These are phyloP conservation scores for Apiospora hydei DNA, from an alignment of 2,329 filamentous ascomycete genomes.

Conservation along the genomic window DNA sequence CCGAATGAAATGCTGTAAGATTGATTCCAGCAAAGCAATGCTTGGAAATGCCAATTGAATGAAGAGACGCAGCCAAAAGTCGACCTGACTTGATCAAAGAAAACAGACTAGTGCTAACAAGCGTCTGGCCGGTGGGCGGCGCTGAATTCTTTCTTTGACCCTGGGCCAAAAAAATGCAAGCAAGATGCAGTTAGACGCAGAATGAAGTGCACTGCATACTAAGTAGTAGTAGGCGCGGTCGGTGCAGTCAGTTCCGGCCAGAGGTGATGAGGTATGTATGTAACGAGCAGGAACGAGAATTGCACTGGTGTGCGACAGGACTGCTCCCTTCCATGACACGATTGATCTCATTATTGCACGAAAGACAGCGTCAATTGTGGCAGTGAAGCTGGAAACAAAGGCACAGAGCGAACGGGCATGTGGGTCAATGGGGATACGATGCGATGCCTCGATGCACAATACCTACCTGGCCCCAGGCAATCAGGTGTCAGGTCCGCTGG, in stretches of 20 bases:
- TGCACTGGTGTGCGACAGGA: background rate
- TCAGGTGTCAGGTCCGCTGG: constrained; percentile 28
- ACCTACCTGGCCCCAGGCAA: background rate
- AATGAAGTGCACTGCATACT: constrained; percentile 14
- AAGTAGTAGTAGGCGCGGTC: background rate
- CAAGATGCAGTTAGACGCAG: constrained; percentile 20
- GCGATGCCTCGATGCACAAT: constrained; percentile 14
- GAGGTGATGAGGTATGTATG: background rate
- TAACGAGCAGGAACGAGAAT: background rate
- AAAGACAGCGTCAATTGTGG: background rate
- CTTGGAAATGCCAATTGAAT: constrained; percentile 18
- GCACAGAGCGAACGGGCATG: constrained; percentile 4
- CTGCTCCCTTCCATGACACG: constrained; percentile 3
- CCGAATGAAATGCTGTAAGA: constrained; percentile 18
- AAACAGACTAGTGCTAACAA: constrained; percentile 11
- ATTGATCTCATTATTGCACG: background rate
- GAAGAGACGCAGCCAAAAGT: constrained; percentile 5
- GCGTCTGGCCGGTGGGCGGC: constrained; percentile 5
- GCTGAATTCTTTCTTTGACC: constrained; percentile 19
- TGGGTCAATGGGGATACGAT: constrained; percentile 13
- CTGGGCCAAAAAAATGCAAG: constrained; percentile 4
- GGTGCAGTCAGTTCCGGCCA: background rate
- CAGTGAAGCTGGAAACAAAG: constrained; percentile 12
- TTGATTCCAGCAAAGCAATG: constrained; percentile 21
- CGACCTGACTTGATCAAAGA: constrained; percentile 17